phyloP scores from a whole-genome alignment of 805 yeast species.

The Scheffersomyces amazonensis region DNA sequence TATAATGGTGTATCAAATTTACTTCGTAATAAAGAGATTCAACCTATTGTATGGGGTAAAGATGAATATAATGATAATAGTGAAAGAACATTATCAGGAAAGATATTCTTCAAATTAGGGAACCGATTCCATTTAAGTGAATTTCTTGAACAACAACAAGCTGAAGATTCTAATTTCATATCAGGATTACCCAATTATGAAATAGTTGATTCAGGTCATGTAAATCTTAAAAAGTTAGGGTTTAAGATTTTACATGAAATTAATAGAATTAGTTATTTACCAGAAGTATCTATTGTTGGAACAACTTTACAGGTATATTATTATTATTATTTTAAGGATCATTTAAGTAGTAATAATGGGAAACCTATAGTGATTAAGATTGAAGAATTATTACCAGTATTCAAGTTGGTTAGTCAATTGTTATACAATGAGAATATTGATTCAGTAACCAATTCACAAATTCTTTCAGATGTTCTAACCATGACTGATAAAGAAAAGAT shows the following conservation, averaged over 20 bases:
- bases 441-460: conserved; percentile 18
- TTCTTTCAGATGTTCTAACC: conserved; percentile 15
- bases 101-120: conserved; percentile 35
- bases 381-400: conserved; percentile 25
- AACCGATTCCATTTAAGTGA: conserved; percentile 26
- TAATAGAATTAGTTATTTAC: conserved; percentile 47
- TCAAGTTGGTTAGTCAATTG: conserved; percentile 20
- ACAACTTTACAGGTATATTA: conserved; percentile 36
- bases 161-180: neutral
- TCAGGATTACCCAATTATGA: neutral
- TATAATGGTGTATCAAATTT: conserved; percentile 33
- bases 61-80: conserved; percentile 29
- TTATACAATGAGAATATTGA: conserved; percentile 16
- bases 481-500: conserved; percentile 20
- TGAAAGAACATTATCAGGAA: conserved; percentile 28
- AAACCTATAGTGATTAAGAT: conserved; percentile 12
- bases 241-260: conserved; percentile 52
- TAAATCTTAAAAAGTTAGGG: conserved; percentile 48
- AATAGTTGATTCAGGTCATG: conserved; percentile 9
- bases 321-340: conserved; percentile 14
- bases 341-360: conserved; percentile 8
- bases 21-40: conserved; percentile 9
- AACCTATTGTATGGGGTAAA: conserved; percentile 6
- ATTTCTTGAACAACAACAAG: conserved; percentile 16
- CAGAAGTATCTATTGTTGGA: conserved; percentile 55